Conservation (phyloP, 2,329 filamentous ascomycete genomes). For the Clonostachys solani region DNA sequence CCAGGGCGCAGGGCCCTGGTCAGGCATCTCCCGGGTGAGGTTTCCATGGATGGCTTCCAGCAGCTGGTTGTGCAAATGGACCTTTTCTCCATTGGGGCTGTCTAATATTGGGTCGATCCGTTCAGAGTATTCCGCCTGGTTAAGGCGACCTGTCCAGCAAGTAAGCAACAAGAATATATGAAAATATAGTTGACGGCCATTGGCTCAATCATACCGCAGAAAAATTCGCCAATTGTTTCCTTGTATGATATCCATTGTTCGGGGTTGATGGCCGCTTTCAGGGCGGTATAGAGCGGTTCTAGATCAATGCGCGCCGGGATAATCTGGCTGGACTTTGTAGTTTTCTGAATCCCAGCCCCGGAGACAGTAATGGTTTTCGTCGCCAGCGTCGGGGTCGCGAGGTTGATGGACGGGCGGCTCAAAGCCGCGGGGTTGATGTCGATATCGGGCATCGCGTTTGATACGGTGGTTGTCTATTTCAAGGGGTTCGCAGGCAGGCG, state of each 20-base stretch:
- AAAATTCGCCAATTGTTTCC: constrained; percentile 56
- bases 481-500: constrained; percentile 7
- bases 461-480: neutral
- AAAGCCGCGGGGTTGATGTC: constrained; percentile 68
- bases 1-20: constrained; percentile 64
- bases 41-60: constrained; percentile 64
- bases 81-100: constrained; percentile 52
- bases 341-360: constrained; percentile 42
- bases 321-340: constrained; percentile 56
- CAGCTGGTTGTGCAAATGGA: constrained; percentile 65
- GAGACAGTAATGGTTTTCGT: constrained; percentile 54
- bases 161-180: neutral
- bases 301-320: constrained; percentile 64
- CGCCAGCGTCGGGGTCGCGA: constrained; percentile 55
- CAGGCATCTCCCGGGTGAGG: constrained; percentile 65
- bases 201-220: constrained; percentile 44
- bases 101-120: constrained; percentile 56
- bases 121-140: constrained; percentile 56
- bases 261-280: constrained; percentile 53
- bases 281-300: constrained; percentile 58
- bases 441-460: constrained; percentile 58
- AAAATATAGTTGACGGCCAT: neutral
- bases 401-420: constrained; percentile 54
- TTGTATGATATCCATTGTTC: constrained; percentile 65
- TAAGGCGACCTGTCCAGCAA: constrained; percentile 48